Evolutionary conservation across 176 grass and related monocot species (phyloP).

Genomic region (Oryza australiensis): DNA sequence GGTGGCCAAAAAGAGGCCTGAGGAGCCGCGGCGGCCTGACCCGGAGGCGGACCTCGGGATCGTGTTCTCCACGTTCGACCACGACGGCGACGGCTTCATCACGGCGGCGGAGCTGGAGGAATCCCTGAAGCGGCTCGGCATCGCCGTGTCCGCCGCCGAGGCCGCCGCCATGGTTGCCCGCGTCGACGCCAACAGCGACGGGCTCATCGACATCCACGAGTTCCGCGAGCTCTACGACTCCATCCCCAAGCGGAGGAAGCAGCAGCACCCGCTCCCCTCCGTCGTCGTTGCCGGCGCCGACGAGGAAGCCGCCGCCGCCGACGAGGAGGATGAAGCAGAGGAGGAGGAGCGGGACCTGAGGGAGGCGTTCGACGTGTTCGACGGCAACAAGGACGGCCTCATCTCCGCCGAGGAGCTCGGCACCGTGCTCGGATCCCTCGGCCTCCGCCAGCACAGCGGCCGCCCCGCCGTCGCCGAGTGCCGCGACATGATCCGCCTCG

Average conservation of each 20-base stretch:
- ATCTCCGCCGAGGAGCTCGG: conserved; percentile 88
- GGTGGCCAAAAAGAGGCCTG: background rate
- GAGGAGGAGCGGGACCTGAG: conserved; percentile 70
- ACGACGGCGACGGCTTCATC: conserved; percentile 92
- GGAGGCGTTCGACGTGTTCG: conserved; percentile 94
- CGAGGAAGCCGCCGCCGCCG: background rate
- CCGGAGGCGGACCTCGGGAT: conserved; percentile 47
- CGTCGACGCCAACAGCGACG: conserved; percentile 83
- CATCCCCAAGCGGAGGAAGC: conserved; percentile 46
- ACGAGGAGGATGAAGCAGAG: conserved; percentile 16
- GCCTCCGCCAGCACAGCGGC: conserved; percentile 54
- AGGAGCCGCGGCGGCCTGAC: background rate
- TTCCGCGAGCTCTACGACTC: conserved; percentile 82
- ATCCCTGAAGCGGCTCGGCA: conserved; percentile 61
- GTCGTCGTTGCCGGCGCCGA: background rate
- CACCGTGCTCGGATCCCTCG: conserved; percentile 69
- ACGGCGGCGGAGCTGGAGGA: conserved; percentile 70
- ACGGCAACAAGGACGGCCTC: conserved; percentile 83
- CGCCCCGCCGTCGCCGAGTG: conserved; percentile 61
- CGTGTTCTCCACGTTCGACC: conserved; percentile 84
- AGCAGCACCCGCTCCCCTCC: background rate
- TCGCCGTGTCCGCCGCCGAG: conserved; percentile 56
- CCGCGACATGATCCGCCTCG: conserved; percentile 82
- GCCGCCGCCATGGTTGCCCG: conserved; percentile 47
- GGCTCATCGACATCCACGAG: conserved; percentile 82